Evolutionary conservation across 805 yeast genomes (phyloP), one percentile per base, ranked within the genome.

Genomic region (Myxozyma neotropica): DNA sequence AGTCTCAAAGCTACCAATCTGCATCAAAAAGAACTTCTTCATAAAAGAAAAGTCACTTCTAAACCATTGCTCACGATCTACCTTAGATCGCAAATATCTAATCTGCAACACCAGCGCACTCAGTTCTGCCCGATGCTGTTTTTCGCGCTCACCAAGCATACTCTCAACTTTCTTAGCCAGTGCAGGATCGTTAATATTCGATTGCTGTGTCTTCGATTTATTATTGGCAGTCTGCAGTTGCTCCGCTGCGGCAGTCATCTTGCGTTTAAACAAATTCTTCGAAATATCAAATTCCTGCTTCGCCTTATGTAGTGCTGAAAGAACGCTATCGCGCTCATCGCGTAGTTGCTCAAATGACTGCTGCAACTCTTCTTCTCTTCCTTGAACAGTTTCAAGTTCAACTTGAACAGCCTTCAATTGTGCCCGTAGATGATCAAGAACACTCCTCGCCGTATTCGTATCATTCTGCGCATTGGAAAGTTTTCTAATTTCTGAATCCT

Each of bases 31-130:
- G 53, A 70, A 73, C 26, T 59, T 44, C 52, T 74, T 74, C 66
- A 73, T 61, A 53, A 74, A 74, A 42, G 63, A 61, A 27, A 73
- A 69, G 48, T 74, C 76, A n/a, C 43, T 42, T 21, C 71, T 64
- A 44, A 62, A 62, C 17, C 53, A 39, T 17, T 58, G 53, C 26
- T 70, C 70, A 5, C 68, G 66, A 3, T 40, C 55, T 6, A 55
- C 29, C 49, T 64, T 59, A 4, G 63, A 59, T 53, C 59, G 58
- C 40, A 69, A 51, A 53, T 64, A 68, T 36, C 57, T 43, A 29
- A 69, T 60, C 36, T 69, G 68, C 42, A 53, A 43, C 4, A 53
- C 63, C 49, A 69, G 53, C 5, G 54, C 67, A 17, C 39, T 40
- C 29, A 68, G 13, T 44, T 66, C 67, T 4, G 53, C 31, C 15